A percentile compares a stretch with the other conserved stretches of the same genome.
Conservation (phyloP, 495 filamentous ascomycete genomes). For the Podospora anserina region DNA sequence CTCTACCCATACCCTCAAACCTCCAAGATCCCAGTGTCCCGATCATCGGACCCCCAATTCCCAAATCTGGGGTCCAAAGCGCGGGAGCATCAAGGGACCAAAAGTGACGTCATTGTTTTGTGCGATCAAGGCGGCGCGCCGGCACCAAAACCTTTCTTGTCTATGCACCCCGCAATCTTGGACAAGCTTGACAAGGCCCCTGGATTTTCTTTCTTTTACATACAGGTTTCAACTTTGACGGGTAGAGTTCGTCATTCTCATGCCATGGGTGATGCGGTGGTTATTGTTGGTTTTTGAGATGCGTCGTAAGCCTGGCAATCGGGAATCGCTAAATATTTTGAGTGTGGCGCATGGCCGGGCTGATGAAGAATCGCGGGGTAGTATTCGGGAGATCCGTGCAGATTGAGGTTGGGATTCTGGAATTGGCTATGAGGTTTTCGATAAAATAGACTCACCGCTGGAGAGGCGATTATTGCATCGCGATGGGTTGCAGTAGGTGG, state of each 20-base stretch:
- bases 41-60: neutral
- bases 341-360: neutral
- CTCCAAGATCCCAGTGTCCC: neutral
- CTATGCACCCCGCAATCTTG: neutral
- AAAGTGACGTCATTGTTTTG: neutral
- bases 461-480: neutral
- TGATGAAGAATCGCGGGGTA: neutral
- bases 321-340: neutral
- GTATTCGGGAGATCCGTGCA: neutral
- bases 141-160: neutral
- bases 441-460: neutral
- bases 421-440: neutral
- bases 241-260: neutral
- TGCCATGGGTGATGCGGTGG: neutral
- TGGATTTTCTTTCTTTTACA: neutral
- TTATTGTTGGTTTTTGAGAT: neutral
- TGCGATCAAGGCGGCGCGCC: neutral
- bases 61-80: neutral
- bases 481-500: neutral
- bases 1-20: neutral
- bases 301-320: neutral
- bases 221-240: neutral
- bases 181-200: neutral
- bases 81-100: neutral
- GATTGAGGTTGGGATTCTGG: neutral